Evolutionary conservation across 2,329 filamentous ascomycete species (phyloP).

Genomic region (Elsinoe ampelina): DNA sequence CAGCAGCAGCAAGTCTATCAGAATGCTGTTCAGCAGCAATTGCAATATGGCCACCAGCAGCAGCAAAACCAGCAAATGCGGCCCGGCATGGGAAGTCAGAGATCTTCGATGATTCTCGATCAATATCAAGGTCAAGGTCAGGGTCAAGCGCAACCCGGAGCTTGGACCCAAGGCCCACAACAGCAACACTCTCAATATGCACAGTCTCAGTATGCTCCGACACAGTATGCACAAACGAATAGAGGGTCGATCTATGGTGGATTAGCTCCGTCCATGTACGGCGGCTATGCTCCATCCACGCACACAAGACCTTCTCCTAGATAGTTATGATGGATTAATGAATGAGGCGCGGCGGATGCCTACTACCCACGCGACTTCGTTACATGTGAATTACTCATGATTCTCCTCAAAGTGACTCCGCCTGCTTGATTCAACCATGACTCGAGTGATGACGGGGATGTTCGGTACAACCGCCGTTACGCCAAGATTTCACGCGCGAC

Average conservation of each 20-base stretch:
- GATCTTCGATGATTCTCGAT: conserved; percentile 15
- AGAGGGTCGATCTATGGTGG: conserved; percentile 13
- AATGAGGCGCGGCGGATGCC: background rate
- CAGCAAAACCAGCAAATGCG: conserved; percentile 12
- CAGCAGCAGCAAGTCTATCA: conserved; percentile 21
- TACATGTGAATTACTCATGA: background rate
- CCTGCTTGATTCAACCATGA: background rate
- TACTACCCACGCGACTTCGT: background rate
- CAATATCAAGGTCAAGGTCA: conserved; percentile 14
- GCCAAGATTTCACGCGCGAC: conserved; percentile 2
- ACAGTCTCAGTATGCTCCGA: background rate
- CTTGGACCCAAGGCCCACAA: conserved; percentile 11
- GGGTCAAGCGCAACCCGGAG: conserved; percentile 10
- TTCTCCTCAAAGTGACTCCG: background rate
- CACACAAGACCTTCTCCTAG: conserved; percentile 10
- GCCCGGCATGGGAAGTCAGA: conserved; percentile 13
- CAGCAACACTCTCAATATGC: conserved; percentile 10
- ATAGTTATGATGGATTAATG: conserved; percentile 5
- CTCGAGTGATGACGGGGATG: background rate
- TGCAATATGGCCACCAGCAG: conserved; percentile 12
- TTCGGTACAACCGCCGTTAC: background rate
- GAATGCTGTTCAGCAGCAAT: conserved; percentile 12
- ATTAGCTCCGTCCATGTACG: conserved; percentile 9
- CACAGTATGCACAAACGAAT: background rate
- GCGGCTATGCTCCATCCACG: conserved; percentile 9